phyloP scores from a whole-genome alignment of 345 rosid genomes.

The Reutealis trisperma region DNA sequence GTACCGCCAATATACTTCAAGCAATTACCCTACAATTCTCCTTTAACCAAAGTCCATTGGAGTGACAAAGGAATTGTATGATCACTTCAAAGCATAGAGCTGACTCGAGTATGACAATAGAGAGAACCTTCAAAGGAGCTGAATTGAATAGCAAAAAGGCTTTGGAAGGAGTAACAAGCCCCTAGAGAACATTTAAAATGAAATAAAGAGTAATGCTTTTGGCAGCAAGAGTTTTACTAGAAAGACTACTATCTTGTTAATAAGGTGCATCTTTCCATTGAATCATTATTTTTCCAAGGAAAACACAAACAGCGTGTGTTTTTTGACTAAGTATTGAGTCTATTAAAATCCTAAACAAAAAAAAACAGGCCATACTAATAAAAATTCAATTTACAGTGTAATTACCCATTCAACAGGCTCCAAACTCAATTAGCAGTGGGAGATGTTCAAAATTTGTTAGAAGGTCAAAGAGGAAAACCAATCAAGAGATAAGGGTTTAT shows the following conservation, averaged over 20 bases:
- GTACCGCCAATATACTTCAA: background rate
- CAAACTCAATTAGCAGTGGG: constrained; percentile 18
- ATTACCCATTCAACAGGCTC: constrained; percentile 30
- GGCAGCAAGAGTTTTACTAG: background rate
- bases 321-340: constrained; percentile 27
- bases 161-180: background rate
- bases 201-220: background rate
- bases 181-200: background rate
- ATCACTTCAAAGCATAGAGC: constrained; percentile 4
- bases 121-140: constrained; percentile 2
- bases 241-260: background rate
- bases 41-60: constrained; percentile 6
- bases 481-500: constrained; percentile 7
- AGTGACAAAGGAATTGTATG: background rate
- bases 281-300: constrained; percentile 17
- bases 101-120: background rate
- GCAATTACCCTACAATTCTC: background rate
- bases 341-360: constrained; percentile 5
- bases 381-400: constrained; percentile 4
- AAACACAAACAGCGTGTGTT: constrained; percentile 8
- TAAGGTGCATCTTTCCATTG: constrained; percentile 9
- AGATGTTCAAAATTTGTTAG: constrained; percentile 26
- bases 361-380: constrained; percentile 15
- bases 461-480: constrained; percentile 26
- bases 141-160: constrained; percentile 10